phyloP scores from a whole-genome alignment of 208 protist genomes.

The Porcisia hertigi region DNA sequence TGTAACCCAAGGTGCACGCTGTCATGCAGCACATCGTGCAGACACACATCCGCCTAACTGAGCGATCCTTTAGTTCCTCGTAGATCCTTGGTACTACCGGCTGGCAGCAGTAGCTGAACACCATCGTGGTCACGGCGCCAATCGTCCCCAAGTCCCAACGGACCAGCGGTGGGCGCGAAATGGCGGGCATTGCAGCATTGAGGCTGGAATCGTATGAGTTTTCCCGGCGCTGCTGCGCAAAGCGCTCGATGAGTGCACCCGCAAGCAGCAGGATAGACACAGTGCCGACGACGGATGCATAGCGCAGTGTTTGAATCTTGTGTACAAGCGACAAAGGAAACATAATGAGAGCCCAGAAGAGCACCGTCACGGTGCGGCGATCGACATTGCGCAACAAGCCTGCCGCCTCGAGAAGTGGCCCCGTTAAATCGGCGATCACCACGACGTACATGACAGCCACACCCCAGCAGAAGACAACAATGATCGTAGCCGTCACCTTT shows the following conservation, averaged over 20 bases:
- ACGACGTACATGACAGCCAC: slow-evolving; percentile 86
- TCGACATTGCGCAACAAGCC: slow-evolving; percentile 37
- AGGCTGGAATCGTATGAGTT: not conserved
- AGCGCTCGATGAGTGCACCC: slow-evolving; percentile 37
- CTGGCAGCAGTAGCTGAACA: slow-evolving; percentile 87
- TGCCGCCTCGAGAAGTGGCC: slow-evolving; percentile 43
- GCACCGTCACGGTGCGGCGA: slow-evolving; percentile 41
- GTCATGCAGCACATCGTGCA: slow-evolving; percentile 62
- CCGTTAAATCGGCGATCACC: slow-evolving; percentile 80
- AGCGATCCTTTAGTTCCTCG: slow-evolving; percentile 68
- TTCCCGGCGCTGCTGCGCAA: slow-evolving; percentile 18
- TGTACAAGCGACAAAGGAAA: slow-evolving; percentile 70
- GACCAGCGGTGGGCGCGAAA: slow-evolving; percentile 21
- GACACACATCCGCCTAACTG: slow-evolving; percentile 48
- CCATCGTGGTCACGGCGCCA: slow-evolving; percentile 57
- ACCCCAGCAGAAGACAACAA: slow-evolving; percentile 85
- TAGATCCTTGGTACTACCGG: slow-evolving; percentile 74
- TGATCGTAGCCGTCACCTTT: slow-evolving; percentile 51
- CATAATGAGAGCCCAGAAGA: slow-evolving; percentile 88
- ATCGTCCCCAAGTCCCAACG: slow-evolving; percentile 41
- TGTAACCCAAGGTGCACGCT: slow-evolving; percentile 67
- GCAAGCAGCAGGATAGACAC: slow-evolving; percentile 62
- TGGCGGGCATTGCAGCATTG: not conserved
- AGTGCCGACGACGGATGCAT: slow-evolving; percentile 70
- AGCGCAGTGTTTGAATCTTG: slow-evolving; percentile 74